Percentiles rank a stretch among this genome's conserved stretches.
phyloP scores from a whole-genome alignment of 345 rosid species.

The Clarkia xantiana region DNA sequence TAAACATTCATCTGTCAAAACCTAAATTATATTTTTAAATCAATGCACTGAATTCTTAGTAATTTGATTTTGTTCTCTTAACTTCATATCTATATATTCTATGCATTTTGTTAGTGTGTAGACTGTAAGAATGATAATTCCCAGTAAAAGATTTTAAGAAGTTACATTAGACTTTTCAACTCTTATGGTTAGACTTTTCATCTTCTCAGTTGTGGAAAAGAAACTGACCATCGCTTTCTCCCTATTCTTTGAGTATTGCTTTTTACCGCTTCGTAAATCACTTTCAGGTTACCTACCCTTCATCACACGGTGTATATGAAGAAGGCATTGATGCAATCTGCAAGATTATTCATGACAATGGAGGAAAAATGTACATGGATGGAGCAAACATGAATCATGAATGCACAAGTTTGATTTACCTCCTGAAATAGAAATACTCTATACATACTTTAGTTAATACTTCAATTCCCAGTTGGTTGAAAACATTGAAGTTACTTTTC shows the following conservation, averaged over 20 bases:
- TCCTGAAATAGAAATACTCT: not conserved
- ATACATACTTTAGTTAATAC: not conserved
- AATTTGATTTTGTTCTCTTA: too few relatives aligned
- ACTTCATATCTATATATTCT: too few relatives aligned
- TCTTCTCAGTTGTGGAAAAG: not conserved
- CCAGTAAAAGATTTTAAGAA: too few relatives aligned
- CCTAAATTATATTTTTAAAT: too few relatives aligned
- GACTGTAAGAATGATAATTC: too few relatives aligned
- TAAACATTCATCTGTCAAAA: too few relatives aligned
- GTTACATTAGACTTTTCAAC: slow-evolving; percentile 80
- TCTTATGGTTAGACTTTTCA: slow-evolving; percentile 48
- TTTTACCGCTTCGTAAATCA: too few relatives aligned
- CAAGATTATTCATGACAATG: slow-evolving; percentile 82
- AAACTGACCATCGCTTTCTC: too few relatives aligned
- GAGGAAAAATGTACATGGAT: slow-evolving; percentile 99
- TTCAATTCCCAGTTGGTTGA: not conserved
- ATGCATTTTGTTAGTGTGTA: too few relatives aligned
- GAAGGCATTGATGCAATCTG: slow-evolving; percentile 93
- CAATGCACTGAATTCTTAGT: too few relatives aligned
- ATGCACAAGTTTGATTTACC: slow-evolving; percentile 59
- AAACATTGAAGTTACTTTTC: too few relatives aligned
- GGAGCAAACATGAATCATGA: slow-evolving; percentile 99
- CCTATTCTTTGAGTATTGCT: too few relatives aligned
- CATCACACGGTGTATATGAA: slow-evolving; percentile 94
- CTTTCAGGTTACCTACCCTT: slow-evolving; percentile 82